These are phyloP conservation scores for Noccaea bulbosa DNA, from an alignment of 345 rosid genomes.

Conservation along the genomic window DNA sequence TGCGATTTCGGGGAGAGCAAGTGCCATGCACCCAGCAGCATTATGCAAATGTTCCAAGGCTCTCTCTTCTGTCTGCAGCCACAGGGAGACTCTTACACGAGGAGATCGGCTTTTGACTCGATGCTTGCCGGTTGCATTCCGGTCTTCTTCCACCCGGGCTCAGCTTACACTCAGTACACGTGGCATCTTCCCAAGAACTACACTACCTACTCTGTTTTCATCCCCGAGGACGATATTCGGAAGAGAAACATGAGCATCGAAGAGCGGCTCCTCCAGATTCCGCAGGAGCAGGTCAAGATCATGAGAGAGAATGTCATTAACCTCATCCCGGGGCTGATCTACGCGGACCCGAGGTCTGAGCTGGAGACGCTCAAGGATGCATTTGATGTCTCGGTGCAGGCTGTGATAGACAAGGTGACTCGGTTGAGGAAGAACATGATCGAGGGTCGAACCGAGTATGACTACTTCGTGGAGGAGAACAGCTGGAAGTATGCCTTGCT, in stretches of 20 bases:
- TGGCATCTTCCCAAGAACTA: constrained; percentile 92
- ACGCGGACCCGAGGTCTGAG: constrained; percentile 78
- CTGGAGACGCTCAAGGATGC: constrained; percentile 72
- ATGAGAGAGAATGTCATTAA: constrained; percentile 78
- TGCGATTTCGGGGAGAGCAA: constrained; percentile 92
- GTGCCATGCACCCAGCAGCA: constrained; percentile 91
- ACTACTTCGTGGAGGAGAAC: constrained; percentile 84
- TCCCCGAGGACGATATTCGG: constrained; percentile 77
- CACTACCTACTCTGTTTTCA: constrained; percentile 82
- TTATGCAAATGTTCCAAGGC: constrained; percentile 87
- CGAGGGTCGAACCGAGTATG: constrained; percentile 72
- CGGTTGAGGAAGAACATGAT: constrained; percentile 78
- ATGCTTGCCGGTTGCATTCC: constrained; percentile 93
- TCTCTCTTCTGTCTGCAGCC: constrained; percentile 87
- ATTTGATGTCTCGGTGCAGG: constrained; percentile 81
- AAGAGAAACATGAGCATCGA: constrained; percentile 76
- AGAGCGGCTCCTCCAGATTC: constrained; percentile 66
- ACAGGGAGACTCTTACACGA: constrained; percentile 90
- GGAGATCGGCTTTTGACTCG: constrained; percentile 86
- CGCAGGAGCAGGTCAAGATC: constrained; percentile 69
- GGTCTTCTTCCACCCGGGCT: constrained; percentile 91
- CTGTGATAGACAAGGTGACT: constrained; percentile 77
- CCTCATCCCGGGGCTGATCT: constrained; percentile 72
- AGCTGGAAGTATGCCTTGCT: constrained; percentile 88
- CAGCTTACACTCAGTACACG: constrained; percentile 86